Evolutionary conservation across 73 alveolate species (phyloP).

Genomic region (Urostyla sp.): DNA sequence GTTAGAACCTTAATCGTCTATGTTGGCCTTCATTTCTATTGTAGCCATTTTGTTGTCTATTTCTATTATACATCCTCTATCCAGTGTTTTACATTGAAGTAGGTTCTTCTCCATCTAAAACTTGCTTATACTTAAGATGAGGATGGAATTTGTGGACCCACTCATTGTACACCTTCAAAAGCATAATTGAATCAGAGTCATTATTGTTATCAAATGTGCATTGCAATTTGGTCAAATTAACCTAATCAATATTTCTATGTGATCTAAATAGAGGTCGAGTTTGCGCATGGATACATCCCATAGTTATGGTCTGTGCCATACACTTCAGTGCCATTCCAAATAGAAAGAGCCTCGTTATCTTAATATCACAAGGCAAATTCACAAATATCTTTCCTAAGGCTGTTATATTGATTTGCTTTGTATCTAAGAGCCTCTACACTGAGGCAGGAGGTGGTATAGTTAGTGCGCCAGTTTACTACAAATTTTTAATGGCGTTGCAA

Average conservation of each 20-base stretch:
- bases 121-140: conserved; percentile 32
- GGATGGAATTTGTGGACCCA: conserved; percentile 67
- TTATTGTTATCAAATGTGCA: conserved; percentile 42
- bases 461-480: conserved; percentile 91
- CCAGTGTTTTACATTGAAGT: too few species aligned
- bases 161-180: conserved; percentile 39
- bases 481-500: conserved; percentile 76
- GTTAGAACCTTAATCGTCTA: conserved; percentile 40
- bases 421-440: conserved; percentile 53
- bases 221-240: conserved; percentile 13
- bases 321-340: conserved; percentile 86
- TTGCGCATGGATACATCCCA: conserved; percentile 85
- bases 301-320: conserved; percentile 81
- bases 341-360: conserved; percentile 83
- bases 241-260: conserved; percentile 5
- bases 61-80: too few species aligned
- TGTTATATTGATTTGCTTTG: conserved; percentile 74
- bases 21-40: too few species aligned
- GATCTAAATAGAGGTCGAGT: conserved; percentile 51
- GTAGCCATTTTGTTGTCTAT: too few species aligned
- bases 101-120: neutral
- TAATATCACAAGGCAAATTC: conserved; percentile 90
- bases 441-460: conserved; percentile 61
- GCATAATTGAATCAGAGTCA: conserved; percentile 63
- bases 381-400: conserved; percentile 90